These are phyloP conservation scores for Vigna trinervia DNA, from an alignment of 306 rosid species.

Conservation along the genomic window DNA sequence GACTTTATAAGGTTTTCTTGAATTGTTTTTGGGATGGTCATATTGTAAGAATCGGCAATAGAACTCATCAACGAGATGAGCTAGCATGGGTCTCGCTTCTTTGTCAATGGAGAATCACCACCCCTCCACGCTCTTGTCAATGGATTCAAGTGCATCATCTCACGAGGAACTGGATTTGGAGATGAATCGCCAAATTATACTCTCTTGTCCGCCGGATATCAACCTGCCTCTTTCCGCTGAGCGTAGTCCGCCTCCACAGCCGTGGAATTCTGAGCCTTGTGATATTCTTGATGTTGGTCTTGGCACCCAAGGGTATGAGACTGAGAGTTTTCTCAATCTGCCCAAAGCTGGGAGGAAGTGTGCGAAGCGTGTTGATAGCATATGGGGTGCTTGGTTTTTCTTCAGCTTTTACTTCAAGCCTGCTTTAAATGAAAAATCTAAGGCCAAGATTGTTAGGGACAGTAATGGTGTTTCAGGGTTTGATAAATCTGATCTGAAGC, in stretches of 20 bases:
- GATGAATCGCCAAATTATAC: conserved; percentile 78
- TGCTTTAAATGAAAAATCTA: conserved; percentile 70
- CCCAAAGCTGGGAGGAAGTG: conserved; percentile 85
- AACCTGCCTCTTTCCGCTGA: conserved; percentile 84
- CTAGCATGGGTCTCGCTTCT: conserved; percentile 75
- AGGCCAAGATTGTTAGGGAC: conserved; percentile 77
- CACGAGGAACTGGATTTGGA: conserved; percentile 92
- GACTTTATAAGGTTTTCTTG: conserved; percentile 70
- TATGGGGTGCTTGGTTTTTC: conserved; percentile 99
- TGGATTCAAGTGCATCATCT: conserved; percentile 95
- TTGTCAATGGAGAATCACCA: conserved; percentile 92
- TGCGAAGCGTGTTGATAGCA: conserved; percentile 79
- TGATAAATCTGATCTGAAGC: conserved; percentile 86
- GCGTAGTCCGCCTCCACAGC: conserved; percentile 77
- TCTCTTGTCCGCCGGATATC: conserved; percentile 81
- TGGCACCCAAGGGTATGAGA: conserved; percentile 77
- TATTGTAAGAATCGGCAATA: conserved; percentile 61
- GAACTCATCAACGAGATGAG: conserved; percentile 59
- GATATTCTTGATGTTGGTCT: conserved; percentile 85
- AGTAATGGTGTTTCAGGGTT: conserved; percentile 77
- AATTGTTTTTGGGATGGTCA: conserved; percentile 59
- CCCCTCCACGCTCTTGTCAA: conserved; percentile 83
- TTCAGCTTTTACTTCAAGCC: conserved; percentile 92
- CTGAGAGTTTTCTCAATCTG: conserved; percentile 65
- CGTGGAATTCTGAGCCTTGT: conserved; percentile 75